These are phyloP conservation scores for Brasilioporus rufonigricans DNA, from an alignment of 768 basidiomycete species.

Conservation along the genomic window DNA sequence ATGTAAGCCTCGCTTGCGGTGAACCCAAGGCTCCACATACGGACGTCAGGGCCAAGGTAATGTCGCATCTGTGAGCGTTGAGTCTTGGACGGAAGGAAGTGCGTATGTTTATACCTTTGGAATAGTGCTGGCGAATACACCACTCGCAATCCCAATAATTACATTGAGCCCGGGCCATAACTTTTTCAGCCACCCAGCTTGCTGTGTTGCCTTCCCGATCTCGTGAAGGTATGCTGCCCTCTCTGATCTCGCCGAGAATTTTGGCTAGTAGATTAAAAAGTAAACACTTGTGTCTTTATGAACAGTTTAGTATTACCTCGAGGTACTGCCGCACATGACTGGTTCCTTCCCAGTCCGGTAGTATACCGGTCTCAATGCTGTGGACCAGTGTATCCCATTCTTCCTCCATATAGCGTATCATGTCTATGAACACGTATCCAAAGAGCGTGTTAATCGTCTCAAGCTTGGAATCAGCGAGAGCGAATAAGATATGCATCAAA, in stretches of 20 bases:
- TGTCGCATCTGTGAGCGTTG: constrained; percentile 7
- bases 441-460: constrained; percentile 19
- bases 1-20: constrained; percentile 17
- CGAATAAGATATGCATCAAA: constrained; percentile 22
- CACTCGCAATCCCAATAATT: constrained; percentile 18
- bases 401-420: constrained; percentile 21
- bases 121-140: constrained; percentile 12
- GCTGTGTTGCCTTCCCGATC: constrained; percentile 10
- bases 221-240: constrained; percentile 16
- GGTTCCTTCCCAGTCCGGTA: constrained; percentile 21
- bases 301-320: constrained; percentile 1
- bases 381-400: constrained; percentile 18
- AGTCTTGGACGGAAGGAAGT: neutral
- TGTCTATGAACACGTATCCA: constrained; percentile 19
- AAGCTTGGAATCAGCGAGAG: constrained; percentile 14
- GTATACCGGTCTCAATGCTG: constrained; percentile 11
- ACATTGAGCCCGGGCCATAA: constrained; percentile 15
- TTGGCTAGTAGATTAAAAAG: constrained; percentile 2
- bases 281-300: neutral
- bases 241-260: constrained; percentile 11
- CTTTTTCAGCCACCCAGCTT: constrained; percentile 17
- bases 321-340: constrained; percentile 15
- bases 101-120: constrained; percentile 7
- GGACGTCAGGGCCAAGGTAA: constrained; percentile 15
- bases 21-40: constrained; percentile 15